These are phyloP conservation scores for Brassica cretica DNA, from an alignment of 345 rosid genomes.

Conservation along the genomic window DNA sequence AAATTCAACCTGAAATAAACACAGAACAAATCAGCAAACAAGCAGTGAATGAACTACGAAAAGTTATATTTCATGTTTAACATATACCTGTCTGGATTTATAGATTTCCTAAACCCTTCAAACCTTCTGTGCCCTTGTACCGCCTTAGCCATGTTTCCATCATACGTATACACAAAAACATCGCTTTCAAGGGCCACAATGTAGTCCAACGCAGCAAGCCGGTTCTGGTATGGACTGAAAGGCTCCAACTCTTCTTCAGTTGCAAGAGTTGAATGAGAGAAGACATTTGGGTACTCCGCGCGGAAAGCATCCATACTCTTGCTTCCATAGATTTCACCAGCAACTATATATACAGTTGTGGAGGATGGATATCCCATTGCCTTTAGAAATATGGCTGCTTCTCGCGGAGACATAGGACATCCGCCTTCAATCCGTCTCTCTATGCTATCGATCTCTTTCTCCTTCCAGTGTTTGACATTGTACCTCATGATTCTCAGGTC, in stretches of 20 bases:
- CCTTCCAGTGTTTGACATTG: conserved; percentile 88
- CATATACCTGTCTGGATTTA: conserved; percentile 77
- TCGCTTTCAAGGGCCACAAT: conserved; percentile 90
- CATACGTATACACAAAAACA: conserved; percentile 87
- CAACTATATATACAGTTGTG: conserved; percentile 86
- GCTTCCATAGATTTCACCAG: conserved; percentile 83
- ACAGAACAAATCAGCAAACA: conserved; percentile 16
- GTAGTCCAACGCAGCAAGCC: conserved; percentile 91
- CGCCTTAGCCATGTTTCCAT: conserved; percentile 98
- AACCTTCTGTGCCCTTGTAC: conserved; percentile 92
- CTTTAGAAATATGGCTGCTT: conserved; percentile 89
- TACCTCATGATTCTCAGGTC: conserved; percentile 84
- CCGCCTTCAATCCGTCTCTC: conserved; percentile 79
- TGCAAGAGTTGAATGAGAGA: conserved; percentile 72
- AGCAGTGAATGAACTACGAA: not conserved
- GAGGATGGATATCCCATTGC: conserved; percentile 94
- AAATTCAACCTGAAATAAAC: conserved; percentile 61
- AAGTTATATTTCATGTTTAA: not conserved
- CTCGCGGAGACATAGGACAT: conserved; percentile 97
- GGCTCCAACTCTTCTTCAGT: conserved; percentile 82
- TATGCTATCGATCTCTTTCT: conserved; percentile 83
- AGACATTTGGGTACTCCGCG: conserved; percentile 82
- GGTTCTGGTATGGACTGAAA: conserved; percentile 74
- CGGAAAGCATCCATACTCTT: conserved; percentile 75
- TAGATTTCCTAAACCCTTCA: conserved; percentile 81